Evolutionary conservation across 176 grass and related monocot genomes (phyloP).

Genomic region (Eleusine indica): DNA sequence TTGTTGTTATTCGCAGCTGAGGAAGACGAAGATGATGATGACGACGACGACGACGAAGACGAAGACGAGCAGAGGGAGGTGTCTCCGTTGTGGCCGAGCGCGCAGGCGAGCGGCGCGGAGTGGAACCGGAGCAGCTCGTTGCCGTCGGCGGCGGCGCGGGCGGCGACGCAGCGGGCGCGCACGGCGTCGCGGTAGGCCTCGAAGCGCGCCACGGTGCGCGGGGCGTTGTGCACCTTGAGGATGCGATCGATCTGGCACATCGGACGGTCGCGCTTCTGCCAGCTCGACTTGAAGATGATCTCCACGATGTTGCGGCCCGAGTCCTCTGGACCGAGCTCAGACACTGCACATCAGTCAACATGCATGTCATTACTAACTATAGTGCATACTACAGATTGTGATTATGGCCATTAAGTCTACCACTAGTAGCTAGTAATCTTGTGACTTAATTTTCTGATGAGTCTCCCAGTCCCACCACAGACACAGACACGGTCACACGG

Average conservation of each 20-base stretch:
- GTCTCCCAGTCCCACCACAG: too few relatives aligned
- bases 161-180: constrained; percentile 51
- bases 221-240: constrained; percentile 78
- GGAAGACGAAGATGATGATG: neutral
- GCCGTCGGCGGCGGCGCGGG: constrained; percentile 75
- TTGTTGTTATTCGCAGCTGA: neutral
- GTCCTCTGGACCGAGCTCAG: constrained; percentile 85
- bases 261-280: constrained; percentile 73
- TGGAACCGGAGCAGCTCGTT: constrained; percentile 98
- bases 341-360: constrained; percentile 49
- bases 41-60: neutral
- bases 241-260: constrained; percentile 82
- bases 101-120: constrained; percentile 64
- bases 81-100: constrained; percentile 60
- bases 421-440: neutral
- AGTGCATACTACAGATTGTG: too few relatives aligned
- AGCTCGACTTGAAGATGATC: constrained; percentile 99
- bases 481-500: too few relatives aligned
- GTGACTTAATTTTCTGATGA: neutral
- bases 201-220: constrained; percentile 82
- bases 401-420: neutral
- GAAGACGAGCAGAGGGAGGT: constrained; percentile 52
- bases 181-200: constrained; percentile 89
- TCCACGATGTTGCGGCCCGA: constrained; percentile 95
- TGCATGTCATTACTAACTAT: too few relatives aligned